phyloP scores from a whole-genome alignment of 768 basidiomycete species.

The Crucibulum laeve region DNA sequence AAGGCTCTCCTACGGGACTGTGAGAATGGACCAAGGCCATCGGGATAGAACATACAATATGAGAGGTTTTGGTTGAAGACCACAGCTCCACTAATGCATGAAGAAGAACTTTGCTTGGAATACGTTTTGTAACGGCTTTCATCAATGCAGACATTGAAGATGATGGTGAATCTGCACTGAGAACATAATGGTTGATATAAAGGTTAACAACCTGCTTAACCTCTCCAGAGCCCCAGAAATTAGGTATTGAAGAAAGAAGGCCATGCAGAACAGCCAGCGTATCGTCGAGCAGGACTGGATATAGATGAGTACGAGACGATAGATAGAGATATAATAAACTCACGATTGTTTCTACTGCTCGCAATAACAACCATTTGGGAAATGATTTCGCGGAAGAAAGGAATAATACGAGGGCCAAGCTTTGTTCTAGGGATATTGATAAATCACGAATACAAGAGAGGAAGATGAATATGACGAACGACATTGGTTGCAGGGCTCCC shows the following conservation, averaged over 20 bases:
- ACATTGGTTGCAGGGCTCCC: slow-evolving; percentile 52
- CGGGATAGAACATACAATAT: slow-evolving; percentile 26
- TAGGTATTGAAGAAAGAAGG: slow-evolving; percentile 72
- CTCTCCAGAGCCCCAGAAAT: slow-evolving; percentile 72
- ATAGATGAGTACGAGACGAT: slow-evolving; percentile 2
- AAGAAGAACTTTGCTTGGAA: slow-evolving; percentile 63
- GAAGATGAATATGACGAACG: slow-evolving; percentile 37
- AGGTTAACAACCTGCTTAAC: slow-evolving; percentile 51
- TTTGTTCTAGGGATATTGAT: slow-evolving; percentile 43
- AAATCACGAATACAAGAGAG: slow-evolving; percentile 1
- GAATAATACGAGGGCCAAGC: slow-evolving; percentile 86
- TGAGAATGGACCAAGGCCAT: neutral
- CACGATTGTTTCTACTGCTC: slow-evolving; percentile 36
- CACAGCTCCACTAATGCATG: slow-evolving; percentile 61
- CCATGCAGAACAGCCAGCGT: slow-evolving; percentile 52
- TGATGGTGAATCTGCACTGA: slow-evolving; percentile 24
- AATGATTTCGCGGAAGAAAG: slow-evolving; percentile 72
- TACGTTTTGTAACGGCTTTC: slow-evolving; percentile 66
- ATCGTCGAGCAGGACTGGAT: slow-evolving; percentile 25
- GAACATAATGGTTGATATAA: slow-evolving; percentile 42
- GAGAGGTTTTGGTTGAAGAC: slow-evolving; percentile 30
- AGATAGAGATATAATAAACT: slow-evolving; percentile 1
- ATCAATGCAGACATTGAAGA: slow-evolving; percentile 40
- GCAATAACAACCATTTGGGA: slow-evolving; percentile 49
- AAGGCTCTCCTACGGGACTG: slow-evolving; percentile 22